phyloP scores from a whole-genome alignment of 208 protist genomes.

The Trichomonas vaginalis region DNA sequence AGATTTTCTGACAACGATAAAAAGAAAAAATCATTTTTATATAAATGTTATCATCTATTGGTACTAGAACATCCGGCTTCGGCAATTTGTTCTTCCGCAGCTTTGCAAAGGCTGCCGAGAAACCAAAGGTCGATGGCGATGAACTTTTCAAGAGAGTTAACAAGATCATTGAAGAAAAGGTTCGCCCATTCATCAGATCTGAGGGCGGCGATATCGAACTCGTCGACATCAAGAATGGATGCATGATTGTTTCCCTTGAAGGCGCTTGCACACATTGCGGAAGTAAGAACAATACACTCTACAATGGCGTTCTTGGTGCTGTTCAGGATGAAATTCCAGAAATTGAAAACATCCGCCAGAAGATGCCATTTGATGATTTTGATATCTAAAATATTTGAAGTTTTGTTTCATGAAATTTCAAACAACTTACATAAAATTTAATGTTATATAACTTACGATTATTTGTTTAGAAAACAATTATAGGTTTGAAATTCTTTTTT shows the following conservation, averaged over 20 bases:
- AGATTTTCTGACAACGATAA: no score
- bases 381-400: not conserved
- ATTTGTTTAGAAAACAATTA: no score
- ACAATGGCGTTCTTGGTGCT: not conserved
- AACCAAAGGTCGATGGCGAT: not conserved
- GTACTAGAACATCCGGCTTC: not conserved
- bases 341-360: not conserved
- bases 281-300: not conserved
- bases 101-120: not conserved
- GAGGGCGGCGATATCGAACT: constrained; percentile 9
- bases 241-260: not conserved
- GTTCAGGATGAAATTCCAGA: constrained; percentile 1
- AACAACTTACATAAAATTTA: no score
- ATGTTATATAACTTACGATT: no score
- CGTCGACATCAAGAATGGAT: not conserved
- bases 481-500: no score
- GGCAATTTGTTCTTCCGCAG: not conserved
- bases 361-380: not conserved
- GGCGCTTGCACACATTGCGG: not conserved
- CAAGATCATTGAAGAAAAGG: not conserved
- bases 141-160: not conserved
- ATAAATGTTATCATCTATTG: not conserved
- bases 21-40: not conserved
- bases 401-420: no score
- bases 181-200: not conserved